phyloP scores from a whole-genome alignment of 306 rosid species.

The Hippophae rhamnoides region DNA sequence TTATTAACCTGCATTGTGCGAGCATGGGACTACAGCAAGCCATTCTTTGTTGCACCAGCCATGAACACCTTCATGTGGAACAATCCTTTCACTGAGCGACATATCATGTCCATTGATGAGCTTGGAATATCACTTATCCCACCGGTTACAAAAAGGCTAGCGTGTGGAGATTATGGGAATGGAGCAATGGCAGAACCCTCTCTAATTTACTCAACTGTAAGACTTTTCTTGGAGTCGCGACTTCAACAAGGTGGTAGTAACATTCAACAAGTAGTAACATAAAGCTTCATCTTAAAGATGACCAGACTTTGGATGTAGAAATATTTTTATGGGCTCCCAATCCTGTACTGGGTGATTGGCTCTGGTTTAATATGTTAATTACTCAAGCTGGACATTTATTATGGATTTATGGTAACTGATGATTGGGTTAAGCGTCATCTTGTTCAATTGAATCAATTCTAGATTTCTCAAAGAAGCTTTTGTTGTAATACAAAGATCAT shows the following conservation, averaged over 20 bases:
- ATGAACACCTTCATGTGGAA: constrained; percentile 71
- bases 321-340: no score
- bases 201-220: constrained; percentile 69
- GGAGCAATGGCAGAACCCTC: constrained; percentile 99
- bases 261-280: constrained; percentile 16
- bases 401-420: no score
- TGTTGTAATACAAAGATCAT: no score
- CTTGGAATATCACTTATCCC: constrained; percentile 64
- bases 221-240: constrained; percentile 58
- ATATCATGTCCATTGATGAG: constrained; percentile 45
- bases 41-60: constrained; percentile 72
- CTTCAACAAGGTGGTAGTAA: constrained; percentile 37
- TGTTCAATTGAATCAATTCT: no score
- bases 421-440: no score
- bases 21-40: constrained; percentile 82
- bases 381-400: no score
- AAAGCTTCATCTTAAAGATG: background rate
- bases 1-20: constrained; percentile 65
- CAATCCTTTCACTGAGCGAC: constrained; percentile 64
- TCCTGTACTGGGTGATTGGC: no score
- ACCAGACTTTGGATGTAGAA: no score
- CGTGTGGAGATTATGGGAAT: constrained; percentile 82
- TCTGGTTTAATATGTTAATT: no score
- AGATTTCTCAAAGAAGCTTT: no score
- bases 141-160: constrained; percentile 66